phyloP scores from a whole-genome alignment of 495 filamentous ascomycete species.

The Aspergillus coremiiformis region DNA sequence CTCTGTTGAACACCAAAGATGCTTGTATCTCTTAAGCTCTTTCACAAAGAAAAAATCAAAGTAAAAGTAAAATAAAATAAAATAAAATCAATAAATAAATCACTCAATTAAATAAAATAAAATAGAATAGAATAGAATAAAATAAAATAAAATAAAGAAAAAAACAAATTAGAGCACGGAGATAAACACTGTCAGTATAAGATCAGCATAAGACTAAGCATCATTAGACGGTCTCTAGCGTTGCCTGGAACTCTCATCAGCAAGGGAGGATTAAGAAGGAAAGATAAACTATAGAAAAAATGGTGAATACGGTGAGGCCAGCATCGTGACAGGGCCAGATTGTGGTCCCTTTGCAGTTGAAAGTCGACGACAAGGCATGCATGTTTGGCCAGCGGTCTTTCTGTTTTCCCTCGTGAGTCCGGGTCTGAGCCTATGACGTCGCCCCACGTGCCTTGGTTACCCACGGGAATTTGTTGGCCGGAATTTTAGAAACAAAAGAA shows the following conservation, averaged over 20 bases:
- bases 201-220: neutral
- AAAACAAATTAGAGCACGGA: neutral
- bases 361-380: neutral
- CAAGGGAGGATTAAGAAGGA: constrained; percentile 12
- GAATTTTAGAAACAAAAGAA: constrained; percentile 1
- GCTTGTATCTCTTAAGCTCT: neutral
- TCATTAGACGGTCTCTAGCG: neutral
- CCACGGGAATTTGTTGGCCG: constrained; percentile 2
- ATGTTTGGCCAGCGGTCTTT: neutral
- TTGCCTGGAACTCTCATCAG: constrained; percentile 8
- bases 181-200: too few relatives aligned
- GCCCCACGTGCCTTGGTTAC: constrained; percentile 26
- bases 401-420: neutral
- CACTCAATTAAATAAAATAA: too few relatives aligned
- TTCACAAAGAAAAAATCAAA: neutral
- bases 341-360: neutral
- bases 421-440: constrained; percentile 33
- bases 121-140: too few relatives aligned
- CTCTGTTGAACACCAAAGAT: neutral
- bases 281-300: neutral
- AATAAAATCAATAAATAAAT: too few relatives aligned
- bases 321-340: neutral
- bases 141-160: too few relatives aligned
- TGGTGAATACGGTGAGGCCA: neutral
- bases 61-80: too few relatives aligned